These are phyloP conservation scores for Xylaria sp. DNA, from an alignment of 2,329 filamentous ascomycete genomes.

Conservation along the genomic window DNA sequence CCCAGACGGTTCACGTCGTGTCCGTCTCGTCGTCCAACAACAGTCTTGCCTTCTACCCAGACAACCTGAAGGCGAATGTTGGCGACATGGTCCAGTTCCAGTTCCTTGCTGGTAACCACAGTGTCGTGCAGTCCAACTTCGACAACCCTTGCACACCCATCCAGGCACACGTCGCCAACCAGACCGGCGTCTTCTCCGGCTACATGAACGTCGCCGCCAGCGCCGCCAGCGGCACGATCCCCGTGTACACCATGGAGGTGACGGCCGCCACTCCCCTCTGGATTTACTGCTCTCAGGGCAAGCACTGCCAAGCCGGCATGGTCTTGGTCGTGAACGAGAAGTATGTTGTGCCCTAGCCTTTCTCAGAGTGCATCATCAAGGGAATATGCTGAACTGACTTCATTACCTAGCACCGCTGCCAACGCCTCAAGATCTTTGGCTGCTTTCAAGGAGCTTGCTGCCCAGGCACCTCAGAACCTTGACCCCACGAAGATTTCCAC, in stretches of 20 bases:
- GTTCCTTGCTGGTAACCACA: conserved; percentile 77
- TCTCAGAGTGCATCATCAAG: conserved; percentile 21
- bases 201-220: conserved; percentile 70
- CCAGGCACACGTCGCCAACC: conserved; percentile 57
- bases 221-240: conserved; percentile 60
- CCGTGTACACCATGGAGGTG: conserved; percentile 77
- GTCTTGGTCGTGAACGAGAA: conserved; percentile 79
- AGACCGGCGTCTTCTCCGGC: conserved; percentile 72
- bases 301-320: conserved; percentile 81
- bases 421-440: conserved; percentile 64
- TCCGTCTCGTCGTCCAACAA: conserved; percentile 68
- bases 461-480: conserved; percentile 47
- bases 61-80: conserved; percentile 69
- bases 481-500: conserved; percentile 45
- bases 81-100: conserved; percentile 76
- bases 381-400: conserved; percentile 21
- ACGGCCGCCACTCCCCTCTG: conserved; percentile 77
- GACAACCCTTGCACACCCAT: conserved; percentile 75
- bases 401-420: conserved; percentile 54
- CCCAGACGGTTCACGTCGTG: conserved; percentile 67
- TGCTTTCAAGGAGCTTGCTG: conserved; percentile 58
- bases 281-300: conserved; percentile 79
- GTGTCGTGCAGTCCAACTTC: conserved; percentile 80
- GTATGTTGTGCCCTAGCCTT: conserved; percentile 56
- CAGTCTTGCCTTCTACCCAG: conserved; percentile 71